Evolutionary conservation across 768 basidiomycete genomes (phyloP).

Genomic region (Russula foetens): DNA sequence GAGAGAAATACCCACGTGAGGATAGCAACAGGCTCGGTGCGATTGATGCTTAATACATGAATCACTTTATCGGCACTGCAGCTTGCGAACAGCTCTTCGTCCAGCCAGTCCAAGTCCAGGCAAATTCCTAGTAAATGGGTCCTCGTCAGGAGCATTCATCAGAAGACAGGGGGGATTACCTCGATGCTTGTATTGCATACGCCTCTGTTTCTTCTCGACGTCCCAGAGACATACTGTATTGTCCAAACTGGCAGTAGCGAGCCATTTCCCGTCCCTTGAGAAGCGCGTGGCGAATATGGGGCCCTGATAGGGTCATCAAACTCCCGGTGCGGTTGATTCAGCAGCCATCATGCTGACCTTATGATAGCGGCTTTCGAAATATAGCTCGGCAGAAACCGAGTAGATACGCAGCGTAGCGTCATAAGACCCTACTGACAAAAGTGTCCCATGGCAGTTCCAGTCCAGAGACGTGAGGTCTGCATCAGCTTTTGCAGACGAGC

Average conservation of each 20-base stretch:
- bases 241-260: slow-evolving; percentile 72
- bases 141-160: not conserved
- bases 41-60: slow-evolving; percentile 50
- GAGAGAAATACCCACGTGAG: slow-evolving; percentile 40
- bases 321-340: not conserved
- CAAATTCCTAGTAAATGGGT: slow-evolving; percentile 48
- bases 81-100: slow-evolving; percentile 60
- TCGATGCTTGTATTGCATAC: slow-evolving; percentile 60
- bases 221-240: slow-evolving; percentile 76
- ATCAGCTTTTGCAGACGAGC: slow-evolving; percentile 40
- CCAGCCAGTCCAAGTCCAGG: slow-evolving; percentile 75
- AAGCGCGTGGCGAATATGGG: slow-evolving; percentile 76
- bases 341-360: slow-evolving; percentile 38
- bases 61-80: slow-evolving; percentile 64
- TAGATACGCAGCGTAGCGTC: slow-evolving; percentile 65
- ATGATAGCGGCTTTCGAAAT: slow-evolving; percentile 57
- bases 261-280: slow-evolving; percentile 63
- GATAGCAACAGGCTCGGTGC: slow-evolving; percentile 47
- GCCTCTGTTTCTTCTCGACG: slow-evolving; percentile 48
- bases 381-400: slow-evolving; percentile 49
- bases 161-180: slow-evolving; percentile 33
- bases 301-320: slow-evolving; percentile 38
- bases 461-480: slow-evolving; percentile 67
- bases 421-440: slow-evolving; percentile 73
- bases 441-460: slow-evolving; percentile 67